These are phyloP conservation scores for Marchantia paleacea DNA, from an alignment of 225 moss, liverwort and hornwort species.

Conservation along the genomic window DNA sequence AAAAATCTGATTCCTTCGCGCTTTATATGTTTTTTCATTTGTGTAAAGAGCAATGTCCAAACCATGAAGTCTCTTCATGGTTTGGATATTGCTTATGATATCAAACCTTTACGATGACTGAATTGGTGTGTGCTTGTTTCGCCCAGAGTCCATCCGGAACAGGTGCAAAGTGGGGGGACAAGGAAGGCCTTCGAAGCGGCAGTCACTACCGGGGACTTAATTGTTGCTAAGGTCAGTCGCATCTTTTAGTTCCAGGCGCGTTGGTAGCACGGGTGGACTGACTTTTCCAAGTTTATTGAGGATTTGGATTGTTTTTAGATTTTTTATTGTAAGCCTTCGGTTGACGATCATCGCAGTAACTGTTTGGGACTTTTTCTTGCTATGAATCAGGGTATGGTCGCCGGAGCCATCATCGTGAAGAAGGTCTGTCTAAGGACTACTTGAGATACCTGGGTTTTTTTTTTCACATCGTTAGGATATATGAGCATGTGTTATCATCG, in stretches of 20 bases:
- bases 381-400: conserved; percentile 19
- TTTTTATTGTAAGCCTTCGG: not conserved
- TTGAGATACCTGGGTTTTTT: not conserved
- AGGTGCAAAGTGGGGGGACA: conserved; percentile 8
- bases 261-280: not conserved
- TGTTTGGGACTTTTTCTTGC: not conserved
- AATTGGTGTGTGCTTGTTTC: not conserved
- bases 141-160: conserved; percentile 25
- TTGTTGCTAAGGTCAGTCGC: conserved; percentile 19
- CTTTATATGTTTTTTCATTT: not conserved
- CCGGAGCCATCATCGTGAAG: conserved; percentile 22
- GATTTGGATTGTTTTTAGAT: not conserved
- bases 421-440: conserved; percentile 8
- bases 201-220: conserved; percentile 4
- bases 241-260: not conserved
- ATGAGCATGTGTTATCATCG: not conserved
- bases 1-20: not conserved
- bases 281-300: not conserved
- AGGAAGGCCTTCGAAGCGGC: conserved; percentile 24
- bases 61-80: too few relatives aligned
- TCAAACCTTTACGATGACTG: not conserved
- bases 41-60: too few relatives aligned
- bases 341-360: not conserved
- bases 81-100: not conserved
- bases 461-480: not conserved